Percentiles rank a stretch among this genome's conserved stretches.
Conservation (phyloP, 2,329 filamentous ascomycete genomes). For the Ambrosiella cleistominuta region DNA sequence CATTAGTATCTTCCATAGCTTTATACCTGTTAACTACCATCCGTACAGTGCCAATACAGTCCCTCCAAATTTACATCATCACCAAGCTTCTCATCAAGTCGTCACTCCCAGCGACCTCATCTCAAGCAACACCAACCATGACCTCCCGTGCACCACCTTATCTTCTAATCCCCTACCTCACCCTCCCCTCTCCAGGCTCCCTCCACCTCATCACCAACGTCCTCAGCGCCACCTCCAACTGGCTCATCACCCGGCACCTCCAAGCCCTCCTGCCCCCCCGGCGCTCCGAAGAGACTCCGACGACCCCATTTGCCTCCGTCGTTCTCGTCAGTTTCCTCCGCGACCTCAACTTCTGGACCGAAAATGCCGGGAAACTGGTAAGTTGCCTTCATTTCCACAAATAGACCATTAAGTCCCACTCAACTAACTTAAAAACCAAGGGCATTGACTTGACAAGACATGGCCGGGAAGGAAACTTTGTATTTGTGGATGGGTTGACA, state of each 20-base stretch:
- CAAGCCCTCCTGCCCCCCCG: conserved; percentile 25
- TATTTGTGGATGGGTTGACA: conserved; percentile 59
- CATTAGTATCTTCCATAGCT: too few species aligned
- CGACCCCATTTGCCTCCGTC: conserved; percentile 29
- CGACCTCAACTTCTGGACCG: conserved; percentile 61
- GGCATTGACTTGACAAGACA: conserved; percentile 54
- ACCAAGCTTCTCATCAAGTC: not conserved
- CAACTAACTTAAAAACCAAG: conserved; percentile 20
- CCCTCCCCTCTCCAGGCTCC: conserved; percentile 37
- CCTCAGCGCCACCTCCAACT: conserved; percentile 45
- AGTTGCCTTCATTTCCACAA: conserved; percentile 7
- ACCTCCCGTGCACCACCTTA: conserved; percentile 35
- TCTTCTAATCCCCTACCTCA: conserved; percentile 46
- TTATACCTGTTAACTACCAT: too few species aligned
- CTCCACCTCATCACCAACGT: conserved; percentile 53
- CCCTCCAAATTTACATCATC: too few species aligned
- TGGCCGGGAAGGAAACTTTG: conserved; percentile 39
- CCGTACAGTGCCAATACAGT: too few species aligned
- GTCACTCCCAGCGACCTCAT: not conserved
- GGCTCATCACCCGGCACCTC: conserved; percentile 43
- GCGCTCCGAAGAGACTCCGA: not conserved
- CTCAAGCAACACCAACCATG: conserved; percentile 18
- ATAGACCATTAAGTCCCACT: not conserved
- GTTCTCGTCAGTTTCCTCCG: conserved; percentile 72
- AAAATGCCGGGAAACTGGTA: conserved; percentile 50